Percentiles rank a stretch among this genome's conserved stretches.
These are phyloP conservation scores for Botryotinia calthae DNA, from an alignment of 2,329 filamentous ascomycete species.

Conservation along the genomic window DNA sequence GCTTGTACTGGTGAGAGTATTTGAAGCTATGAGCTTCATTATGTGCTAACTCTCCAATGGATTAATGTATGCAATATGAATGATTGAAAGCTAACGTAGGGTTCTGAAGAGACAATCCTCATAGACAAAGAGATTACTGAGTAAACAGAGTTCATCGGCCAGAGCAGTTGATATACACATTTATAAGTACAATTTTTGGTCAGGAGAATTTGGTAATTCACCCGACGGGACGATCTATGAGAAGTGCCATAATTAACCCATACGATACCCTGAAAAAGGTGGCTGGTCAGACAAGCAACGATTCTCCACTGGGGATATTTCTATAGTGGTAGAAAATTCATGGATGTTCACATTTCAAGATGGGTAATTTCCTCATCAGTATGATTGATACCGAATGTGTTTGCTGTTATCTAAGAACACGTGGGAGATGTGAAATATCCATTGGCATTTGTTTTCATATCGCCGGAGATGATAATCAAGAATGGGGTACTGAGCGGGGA, in stretches of 20 bases:
- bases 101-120: not conserved
- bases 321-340: not conserved
- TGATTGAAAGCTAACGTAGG: too few relatives aligned
- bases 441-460: not conserved
- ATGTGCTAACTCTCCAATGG: not conserved
- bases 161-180: not conserved
- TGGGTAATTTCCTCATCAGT: not conserved
- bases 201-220: not conserved
- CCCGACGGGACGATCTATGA: not conserved
- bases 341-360: not conserved
- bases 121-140: not conserved
- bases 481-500: conserved; percentile 1
- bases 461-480: not conserved
- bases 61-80: not conserved
- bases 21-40: not conserved
- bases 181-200: not conserved
- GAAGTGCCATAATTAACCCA: not conserved
- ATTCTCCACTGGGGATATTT: not conserved
- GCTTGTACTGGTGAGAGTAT: not conserved
- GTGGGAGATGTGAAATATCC: conserved; percentile 29
- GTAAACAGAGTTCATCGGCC: not conserved
- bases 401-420: not conserved
- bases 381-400: not conserved
- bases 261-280: not conserved
- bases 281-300: not conserved